A percentile compares a stretch with the other conserved stretches of the same genome.
phyloP scores from a whole-genome alignment of 345 rosid species.

The Citrus australasica region DNA sequence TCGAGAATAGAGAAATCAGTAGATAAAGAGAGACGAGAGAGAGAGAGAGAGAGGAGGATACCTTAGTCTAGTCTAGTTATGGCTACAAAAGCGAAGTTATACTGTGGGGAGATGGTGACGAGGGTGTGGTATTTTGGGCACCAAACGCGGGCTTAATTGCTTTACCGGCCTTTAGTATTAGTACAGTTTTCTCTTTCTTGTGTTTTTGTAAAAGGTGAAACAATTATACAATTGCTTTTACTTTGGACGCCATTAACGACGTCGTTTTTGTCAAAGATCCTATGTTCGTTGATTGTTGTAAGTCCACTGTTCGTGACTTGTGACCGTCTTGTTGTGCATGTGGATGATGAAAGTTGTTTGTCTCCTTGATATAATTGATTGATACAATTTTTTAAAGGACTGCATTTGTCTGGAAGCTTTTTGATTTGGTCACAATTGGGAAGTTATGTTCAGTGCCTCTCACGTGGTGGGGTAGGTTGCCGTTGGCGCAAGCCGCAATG shows the following conservation, averaged over 20 bases:
- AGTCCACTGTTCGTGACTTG: neutral
- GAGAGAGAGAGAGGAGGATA: no score
- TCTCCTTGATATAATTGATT: neutral
- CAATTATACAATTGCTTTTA: neutral
- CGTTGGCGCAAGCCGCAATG: neutral
- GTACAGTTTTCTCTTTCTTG: neutral
- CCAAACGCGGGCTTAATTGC: conserved; percentile 33
- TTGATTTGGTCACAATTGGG: neutral
- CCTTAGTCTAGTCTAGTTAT: neutral
- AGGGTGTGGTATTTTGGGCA: conserved; percentile 15
- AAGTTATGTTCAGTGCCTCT: conserved; percentile 11
- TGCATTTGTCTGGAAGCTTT: neutral
- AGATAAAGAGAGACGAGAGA: neutral
- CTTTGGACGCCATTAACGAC: neutral
- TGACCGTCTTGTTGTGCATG: neutral
- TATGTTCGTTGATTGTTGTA: no score
- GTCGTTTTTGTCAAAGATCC: neutral
- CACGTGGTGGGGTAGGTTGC: conserved; percentile 40
- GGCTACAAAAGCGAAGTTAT: conserved; percentile 15
- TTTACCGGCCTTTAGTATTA: neutral
- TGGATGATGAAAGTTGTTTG: neutral
- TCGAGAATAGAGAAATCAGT: conserved; percentile 16
- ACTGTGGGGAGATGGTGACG: conserved; percentile 36
- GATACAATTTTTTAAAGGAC: neutral
- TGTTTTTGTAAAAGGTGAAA: neutral